These are phyloP conservation scores for Syzygium malaccense DNA, from an alignment of 441 rosid species.

Conservation along the genomic window DNA sequence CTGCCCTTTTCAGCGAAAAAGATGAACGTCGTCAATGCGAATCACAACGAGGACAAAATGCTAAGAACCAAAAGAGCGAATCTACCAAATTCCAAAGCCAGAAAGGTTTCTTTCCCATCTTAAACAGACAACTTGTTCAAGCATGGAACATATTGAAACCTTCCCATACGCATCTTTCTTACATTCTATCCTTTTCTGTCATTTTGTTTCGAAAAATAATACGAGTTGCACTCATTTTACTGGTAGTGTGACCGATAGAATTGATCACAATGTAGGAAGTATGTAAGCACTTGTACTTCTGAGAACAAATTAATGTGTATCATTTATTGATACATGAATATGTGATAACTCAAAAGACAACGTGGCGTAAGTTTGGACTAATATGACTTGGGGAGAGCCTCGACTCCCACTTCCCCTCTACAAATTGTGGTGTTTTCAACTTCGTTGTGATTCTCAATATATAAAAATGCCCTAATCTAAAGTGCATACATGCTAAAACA, in stretches of 20 bases:
- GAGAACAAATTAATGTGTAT: background rate
- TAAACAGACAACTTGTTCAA: background rate
- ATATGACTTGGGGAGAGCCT: background rate
- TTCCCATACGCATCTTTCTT: background rate
- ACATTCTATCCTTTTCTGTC: background rate
- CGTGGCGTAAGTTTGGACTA: too few species aligned
- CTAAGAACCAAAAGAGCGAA: background rate
- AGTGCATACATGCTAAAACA: background rate
- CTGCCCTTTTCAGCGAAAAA: background rate
- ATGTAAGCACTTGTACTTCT: background rate
- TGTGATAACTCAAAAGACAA: too few species aligned
- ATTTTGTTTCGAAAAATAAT: background rate
- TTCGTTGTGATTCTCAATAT: background rate
- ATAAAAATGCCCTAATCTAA: background rate
- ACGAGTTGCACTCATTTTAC: background rate
- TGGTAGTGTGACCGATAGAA: fast-evolving
- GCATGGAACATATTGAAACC: background rate
- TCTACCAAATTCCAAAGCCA: background rate
- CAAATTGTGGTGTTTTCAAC: background rate
- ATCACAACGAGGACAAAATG: background rate
- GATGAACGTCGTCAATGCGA: background rate
- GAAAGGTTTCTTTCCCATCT: background rate
- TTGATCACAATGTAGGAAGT: background rate
- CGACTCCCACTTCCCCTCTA: background rate
- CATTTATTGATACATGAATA: background rate